These are phyloP conservation scores for Hericium erinaceus DNA, from an alignment of 768 basidiomycete genomes.

Conservation along the genomic window DNA sequence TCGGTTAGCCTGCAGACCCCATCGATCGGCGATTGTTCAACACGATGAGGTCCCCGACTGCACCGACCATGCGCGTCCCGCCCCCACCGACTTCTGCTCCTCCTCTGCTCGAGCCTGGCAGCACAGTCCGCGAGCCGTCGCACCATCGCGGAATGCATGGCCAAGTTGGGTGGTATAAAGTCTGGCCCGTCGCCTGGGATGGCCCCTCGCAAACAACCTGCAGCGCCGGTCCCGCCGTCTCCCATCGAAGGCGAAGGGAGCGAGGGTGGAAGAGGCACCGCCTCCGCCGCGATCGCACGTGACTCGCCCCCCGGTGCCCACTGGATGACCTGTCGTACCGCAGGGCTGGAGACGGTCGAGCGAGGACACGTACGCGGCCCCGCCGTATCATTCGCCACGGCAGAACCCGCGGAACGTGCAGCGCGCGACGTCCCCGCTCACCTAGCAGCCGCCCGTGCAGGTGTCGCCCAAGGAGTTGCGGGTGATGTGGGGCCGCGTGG, in stretches of 20 bases:
- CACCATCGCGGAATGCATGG: conserved; percentile 92
- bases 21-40: conserved; percentile 61
- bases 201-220: conserved; percentile 1
- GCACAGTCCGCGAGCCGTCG: conserved; percentile 56
- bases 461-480: conserved; percentile 58
- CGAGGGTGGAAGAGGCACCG: conserved; percentile 25
- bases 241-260: neutral
- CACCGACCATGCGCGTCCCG: neutral
- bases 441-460: conserved; percentile 23
- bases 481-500: conserved; percentile 62
- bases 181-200: conserved; percentile 61
- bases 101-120: neutral
- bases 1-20: conserved; percentile 37
- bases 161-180: conserved; percentile 77
- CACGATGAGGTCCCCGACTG: conserved; percentile 28
- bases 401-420: neutral
- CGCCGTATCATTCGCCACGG: neutral
- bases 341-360: neutral
- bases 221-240: neutral
- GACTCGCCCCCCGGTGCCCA: conserved; percentile 8
- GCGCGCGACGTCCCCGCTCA: neutral
- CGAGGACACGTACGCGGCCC: conserved; percentile 1
- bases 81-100: conserved; percentile 3
- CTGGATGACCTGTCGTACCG: neutral
- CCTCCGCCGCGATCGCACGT: conserved; percentile 35